These are phyloP conservation scores for Pseudocercospora macadamiae DNA, from an alignment of 2,329 filamentous ascomycete species.

Conservation along the genomic window DNA sequence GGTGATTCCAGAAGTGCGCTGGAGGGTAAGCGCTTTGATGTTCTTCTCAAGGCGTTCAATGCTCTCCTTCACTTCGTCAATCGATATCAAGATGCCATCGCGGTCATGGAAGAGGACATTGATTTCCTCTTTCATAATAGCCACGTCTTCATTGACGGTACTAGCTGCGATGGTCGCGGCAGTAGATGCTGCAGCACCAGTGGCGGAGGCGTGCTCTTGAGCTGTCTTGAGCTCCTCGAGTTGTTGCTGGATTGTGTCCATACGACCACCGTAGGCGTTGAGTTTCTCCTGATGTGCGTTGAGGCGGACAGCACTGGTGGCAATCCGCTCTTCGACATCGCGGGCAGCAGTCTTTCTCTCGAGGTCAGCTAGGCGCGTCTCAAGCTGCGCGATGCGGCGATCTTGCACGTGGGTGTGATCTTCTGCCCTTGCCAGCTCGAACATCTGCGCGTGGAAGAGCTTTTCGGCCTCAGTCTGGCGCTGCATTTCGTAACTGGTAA, in stretches of 20 bases:
- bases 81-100: slow-evolving; percentile 24
- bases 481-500: slow-evolving; percentile 35
- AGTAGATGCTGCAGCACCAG: background rate
- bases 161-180: background rate
- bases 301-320: slow-evolving; percentile 18
- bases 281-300: slow-evolving; percentile 17
- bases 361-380: slow-evolving; percentile 19
- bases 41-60: slow-evolving; percentile 23
- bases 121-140: slow-evolving; percentile 23
- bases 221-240: slow-evolving; percentile 9
- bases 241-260: slow-evolving; percentile 6
- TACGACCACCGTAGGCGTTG: slow-evolving; percentile 3
- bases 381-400: slow-evolving; percentile 17
- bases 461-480: slow-evolving; percentile 31
- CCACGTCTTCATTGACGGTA: background rate
- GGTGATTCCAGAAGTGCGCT: slow-evolving; percentile 4
- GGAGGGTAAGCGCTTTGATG: slow-evolving; percentile 28
- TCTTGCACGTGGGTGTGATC: slow-evolving; percentile 13
- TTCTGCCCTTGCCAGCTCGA: slow-evolving; percentile 23
- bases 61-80: slow-evolving; percentile 19
- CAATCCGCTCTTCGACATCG: slow-evolving; percentile 23
- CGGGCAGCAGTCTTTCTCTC: slow-evolving; percentile 22
- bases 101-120: slow-evolving; percentile 29
- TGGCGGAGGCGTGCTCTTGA: slow-evolving; percentile 9
- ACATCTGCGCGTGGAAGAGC: slow-evolving; percentile 33